These are phyloP conservation scores for Tuber brumale DNA, from an alignment of 495 filamentous ascomycete species.

Conservation along the genomic window DNA sequence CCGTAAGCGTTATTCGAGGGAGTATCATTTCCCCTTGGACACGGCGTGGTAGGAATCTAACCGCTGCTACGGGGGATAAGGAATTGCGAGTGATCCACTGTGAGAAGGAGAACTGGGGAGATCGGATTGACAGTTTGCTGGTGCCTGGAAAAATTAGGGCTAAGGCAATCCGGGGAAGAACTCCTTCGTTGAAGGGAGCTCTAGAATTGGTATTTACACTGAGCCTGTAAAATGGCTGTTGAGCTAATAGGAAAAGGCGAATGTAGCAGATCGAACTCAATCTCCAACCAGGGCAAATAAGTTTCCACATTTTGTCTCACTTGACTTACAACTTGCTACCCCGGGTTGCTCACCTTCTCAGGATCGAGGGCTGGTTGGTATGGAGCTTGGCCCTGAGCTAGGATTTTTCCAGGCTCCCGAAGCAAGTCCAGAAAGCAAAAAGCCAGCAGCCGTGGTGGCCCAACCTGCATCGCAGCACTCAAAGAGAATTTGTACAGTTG, in stretches of 20 bases:
- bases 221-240: not conserved
- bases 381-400: not conserved
- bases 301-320: not conserved
- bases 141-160: not conserved
- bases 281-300: not conserved
- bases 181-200: not conserved
- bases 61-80: not conserved
- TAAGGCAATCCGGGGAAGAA: not conserved
- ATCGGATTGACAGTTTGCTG: not conserved
- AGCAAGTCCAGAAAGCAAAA: not conserved
- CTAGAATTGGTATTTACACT: not conserved
- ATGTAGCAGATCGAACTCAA: not conserved
- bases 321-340: not conserved
- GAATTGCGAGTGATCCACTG: not conserved
- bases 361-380: not conserved
- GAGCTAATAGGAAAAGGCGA: not conserved
- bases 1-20: slow-evolving; percentile 20
- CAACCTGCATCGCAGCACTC: not conserved
- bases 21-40: slow-evolving; percentile 13
- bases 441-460: not conserved
- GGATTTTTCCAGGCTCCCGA: not conserved
- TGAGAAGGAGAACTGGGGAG: not conserved
- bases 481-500: not conserved
- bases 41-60: not conserved
- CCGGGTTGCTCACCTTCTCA: not conserved